phyloP scores from a whole-genome alignment of 108 stramenopile species.

The Fragilaria radians region DNA sequence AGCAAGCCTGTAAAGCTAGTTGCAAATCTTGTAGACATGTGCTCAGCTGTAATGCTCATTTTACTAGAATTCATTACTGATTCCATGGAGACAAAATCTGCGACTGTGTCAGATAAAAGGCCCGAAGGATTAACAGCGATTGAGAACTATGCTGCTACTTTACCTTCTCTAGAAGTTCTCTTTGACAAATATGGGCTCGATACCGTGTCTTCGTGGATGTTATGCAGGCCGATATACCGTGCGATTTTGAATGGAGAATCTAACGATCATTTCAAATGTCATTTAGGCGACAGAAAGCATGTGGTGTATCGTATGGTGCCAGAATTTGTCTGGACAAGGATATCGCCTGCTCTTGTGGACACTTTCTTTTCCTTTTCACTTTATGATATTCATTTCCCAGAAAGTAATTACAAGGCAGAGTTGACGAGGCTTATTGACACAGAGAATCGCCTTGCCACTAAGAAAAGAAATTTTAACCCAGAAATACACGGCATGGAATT shows the following conservation, averaged over 20 bases:
- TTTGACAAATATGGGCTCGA: constrained; percentile 46
- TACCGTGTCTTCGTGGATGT: constrained; percentile 57
- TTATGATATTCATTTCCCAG: constrained; percentile 75
- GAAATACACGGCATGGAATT: background rate
- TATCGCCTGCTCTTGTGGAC: constrained; percentile 57
- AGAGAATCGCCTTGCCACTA: constrained; percentile 40
- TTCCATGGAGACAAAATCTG: constrained; percentile 16
- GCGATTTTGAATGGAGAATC: constrained; percentile 28
- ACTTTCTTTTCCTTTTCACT: constrained; percentile 56
- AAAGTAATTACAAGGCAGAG: constrained; percentile 54
- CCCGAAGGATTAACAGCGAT: constrained; percentile 6
- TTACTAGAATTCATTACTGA: constrained; percentile 71
- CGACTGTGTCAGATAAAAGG: constrained; percentile 12
- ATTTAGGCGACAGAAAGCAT: background rate
- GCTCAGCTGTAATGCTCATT: constrained; percentile 62
- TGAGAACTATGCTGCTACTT: constrained; percentile 37
- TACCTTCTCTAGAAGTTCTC: constrained; percentile 57
- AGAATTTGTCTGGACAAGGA: constrained; percentile 36
- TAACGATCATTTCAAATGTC: background rate
- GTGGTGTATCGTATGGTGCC: constrained; percentile 23
- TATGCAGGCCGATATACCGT: constrained; percentile 53
- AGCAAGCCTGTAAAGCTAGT: constrained; percentile 64
- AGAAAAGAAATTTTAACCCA: constrained; percentile 15
- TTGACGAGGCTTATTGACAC: constrained; percentile 61
- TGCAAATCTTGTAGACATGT: constrained; percentile 72